These are phyloP conservation scores for Uronychia binucleata DNA, from an alignment of 73 alveolate genomes.

Conservation along the genomic window DNA sequence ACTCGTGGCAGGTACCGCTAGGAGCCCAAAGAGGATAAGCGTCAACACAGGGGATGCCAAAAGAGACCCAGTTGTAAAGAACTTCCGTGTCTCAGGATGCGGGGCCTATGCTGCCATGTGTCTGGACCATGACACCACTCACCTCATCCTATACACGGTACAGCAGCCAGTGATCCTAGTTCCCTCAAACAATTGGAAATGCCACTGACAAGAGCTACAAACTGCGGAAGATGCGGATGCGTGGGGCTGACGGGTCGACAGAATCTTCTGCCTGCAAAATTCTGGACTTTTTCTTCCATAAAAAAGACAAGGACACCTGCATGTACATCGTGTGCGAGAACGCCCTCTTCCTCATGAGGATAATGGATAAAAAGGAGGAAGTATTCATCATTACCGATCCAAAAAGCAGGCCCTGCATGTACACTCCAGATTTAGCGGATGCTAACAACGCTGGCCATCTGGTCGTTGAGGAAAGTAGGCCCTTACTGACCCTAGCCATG, in stretches of 20 bases:
- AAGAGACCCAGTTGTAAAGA: background rate
- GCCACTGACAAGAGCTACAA: conserved; percentile 1
- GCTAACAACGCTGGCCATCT: background rate
- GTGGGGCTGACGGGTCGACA: background rate
- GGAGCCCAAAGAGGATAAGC: conserved; percentile 28
- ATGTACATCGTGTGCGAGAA: background rate
- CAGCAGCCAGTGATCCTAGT: background rate
- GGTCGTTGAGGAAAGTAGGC: background rate
- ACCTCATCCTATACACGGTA: background rate
- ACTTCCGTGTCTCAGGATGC: conserved; percentile 1
- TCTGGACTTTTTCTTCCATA: background rate
- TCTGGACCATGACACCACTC: background rate
- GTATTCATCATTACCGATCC: background rate
- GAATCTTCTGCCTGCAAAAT: background rate
- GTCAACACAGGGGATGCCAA: background rate
- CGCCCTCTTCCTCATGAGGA: background rate
- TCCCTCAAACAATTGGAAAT: conserved; percentile 3
- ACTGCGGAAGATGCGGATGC: background rate
- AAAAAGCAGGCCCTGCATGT: background rate
- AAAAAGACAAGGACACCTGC: background rate
- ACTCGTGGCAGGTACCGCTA: conserved; percentile 25
- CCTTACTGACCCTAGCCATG: background rate
- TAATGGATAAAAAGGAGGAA: background rate
- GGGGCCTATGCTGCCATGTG: conserved; percentile 15
- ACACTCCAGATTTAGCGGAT: background rate